These are phyloP conservation scores for Amesomyces nigricolor DNA, from an alignment of 2,329 filamentous ascomycete genomes.

Conservation along the genomic window DNA sequence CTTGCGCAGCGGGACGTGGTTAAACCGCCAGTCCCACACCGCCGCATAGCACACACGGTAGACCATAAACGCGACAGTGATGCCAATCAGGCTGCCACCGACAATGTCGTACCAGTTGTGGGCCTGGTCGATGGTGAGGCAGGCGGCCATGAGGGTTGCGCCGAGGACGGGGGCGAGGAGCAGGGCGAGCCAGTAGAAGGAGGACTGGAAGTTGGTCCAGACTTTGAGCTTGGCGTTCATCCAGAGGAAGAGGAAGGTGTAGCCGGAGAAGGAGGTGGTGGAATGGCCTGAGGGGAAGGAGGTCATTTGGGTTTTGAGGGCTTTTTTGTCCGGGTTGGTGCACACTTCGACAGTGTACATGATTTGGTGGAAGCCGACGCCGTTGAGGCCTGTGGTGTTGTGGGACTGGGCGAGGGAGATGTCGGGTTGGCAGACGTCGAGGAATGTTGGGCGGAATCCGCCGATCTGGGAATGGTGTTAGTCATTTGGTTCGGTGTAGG, in stretches of 20 bases:
- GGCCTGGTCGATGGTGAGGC: constrained; percentile 65
- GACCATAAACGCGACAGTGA: constrained; percentile 56
- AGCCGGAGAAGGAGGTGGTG: constrained; percentile 66
- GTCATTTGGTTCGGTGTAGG: no score
- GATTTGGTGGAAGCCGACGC: constrained; percentile 49
- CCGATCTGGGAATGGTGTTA: constrained; percentile 43
- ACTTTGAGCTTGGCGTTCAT: constrained; percentile 76
- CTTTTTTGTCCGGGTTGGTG: constrained; percentile 52
- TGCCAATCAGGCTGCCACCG: constrained; percentile 60
- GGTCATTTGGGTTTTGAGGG: constrained; percentile 65
- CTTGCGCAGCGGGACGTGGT: constrained; percentile 51
- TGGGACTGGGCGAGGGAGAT: constrained; percentile 35
- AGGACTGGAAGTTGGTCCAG: constrained; percentile 64
- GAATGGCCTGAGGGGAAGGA: constrained; percentile 70
- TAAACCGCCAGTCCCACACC: constrained; percentile 62
- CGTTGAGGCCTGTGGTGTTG: constrained; percentile 40
- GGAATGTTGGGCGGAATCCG: constrained; percentile 64
- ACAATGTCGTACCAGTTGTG: constrained; percentile 74
- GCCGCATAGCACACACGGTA: constrained; percentile 64
- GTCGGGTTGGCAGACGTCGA: constrained; percentile 61
- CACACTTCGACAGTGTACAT: constrained; percentile 68
- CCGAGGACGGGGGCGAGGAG: constrained; percentile 62
- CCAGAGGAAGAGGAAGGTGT: constrained; percentile 66
- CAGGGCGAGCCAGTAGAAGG: constrained; percentile 63
- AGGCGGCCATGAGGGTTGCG: constrained; percentile 61